Evolutionary conservation across 2,329 filamentous ascomycete species (phyloP), one percentile per base, ranked within the genome.

Genomic region (Penicillium capsulatum): DNA sequence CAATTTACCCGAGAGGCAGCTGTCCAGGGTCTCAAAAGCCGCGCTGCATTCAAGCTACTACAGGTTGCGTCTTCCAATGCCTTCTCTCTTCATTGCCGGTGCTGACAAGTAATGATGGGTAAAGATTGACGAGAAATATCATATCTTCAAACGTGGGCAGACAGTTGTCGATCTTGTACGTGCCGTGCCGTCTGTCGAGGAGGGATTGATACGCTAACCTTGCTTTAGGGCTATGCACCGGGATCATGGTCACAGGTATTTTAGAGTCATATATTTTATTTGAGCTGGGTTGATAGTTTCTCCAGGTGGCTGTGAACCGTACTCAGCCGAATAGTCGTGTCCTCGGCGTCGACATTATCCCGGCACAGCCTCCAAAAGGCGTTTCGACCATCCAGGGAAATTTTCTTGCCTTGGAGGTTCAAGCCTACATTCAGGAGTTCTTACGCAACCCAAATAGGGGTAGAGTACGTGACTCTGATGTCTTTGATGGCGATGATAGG

Each of bases 371-470:
- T 4, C 92, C 92, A 0, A 81, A 78, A 57, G 92, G 92, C 15
- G 89, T 94, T n/a, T 90, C 86, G 17, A 88, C 88, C 2, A 89
- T 98, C 41, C 92, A 98, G 66, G 92, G 94, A 33, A 86, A 98
- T 62, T 97, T 98, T 31, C 29, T 31, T 4, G 29, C 82, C 4
- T 75, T 80, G 0, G 66, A 69, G 2, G 82, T 96, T n/a, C 85
- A 85, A 63, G 75, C 72, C 15, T 78, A 91, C 63, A 82, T 95
- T 27, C 83, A 84, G 61, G 74, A 80, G 4, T 92, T 90, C 58
- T 77, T 98, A 28, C 67, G 74, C 33, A 78, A 83, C 45, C 79
- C 81, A 1, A 70, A 75, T 33, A 70, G 75, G 39, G 81, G 79
- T 26, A 71, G 80, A 37, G 67, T 71, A 4, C 68, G 68, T 44